Percentiles rank a stretch among this genome's conserved stretches.
These are phyloP conservation scores for Schwanniomyces etchellsii DNA, from an alignment of 1,139 yeast genomes.

Conservation along the genomic window DNA sequence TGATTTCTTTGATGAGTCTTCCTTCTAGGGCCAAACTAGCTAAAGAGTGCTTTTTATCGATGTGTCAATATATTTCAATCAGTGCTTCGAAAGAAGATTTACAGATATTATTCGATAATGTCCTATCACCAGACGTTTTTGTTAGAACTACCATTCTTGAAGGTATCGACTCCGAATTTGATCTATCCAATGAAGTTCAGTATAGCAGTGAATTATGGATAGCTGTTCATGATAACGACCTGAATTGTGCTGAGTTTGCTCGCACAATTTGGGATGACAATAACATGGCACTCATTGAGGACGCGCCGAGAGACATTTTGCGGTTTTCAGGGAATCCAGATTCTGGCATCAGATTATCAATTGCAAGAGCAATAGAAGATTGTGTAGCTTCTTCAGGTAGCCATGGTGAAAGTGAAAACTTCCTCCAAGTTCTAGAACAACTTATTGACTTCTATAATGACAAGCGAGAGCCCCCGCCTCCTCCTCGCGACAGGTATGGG, in stretches of 20 bases:
- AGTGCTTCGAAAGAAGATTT: constrained; percentile 55
- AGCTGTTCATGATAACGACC: constrained; percentile 69
- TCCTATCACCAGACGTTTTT: constrained; percentile 59
- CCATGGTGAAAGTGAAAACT: constrained; percentile 9
- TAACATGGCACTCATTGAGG: constrained; percentile 39
- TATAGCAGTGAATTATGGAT: constrained; percentile 74
- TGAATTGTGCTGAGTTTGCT: constrained; percentile 60
- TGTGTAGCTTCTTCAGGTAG: constrained; percentile 32
- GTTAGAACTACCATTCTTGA: constrained; percentile 79
- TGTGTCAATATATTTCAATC: constrained; percentile 70
- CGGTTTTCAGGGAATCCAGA: constrained; percentile 48
- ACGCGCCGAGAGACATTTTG: constrained; percentile 42
- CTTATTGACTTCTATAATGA: constrained; percentile 52
- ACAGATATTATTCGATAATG: constrained; percentile 48
- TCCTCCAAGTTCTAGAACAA: constrained; percentile 21
- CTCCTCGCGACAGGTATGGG: constrained; percentile 74
- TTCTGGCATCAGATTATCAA: constrained; percentile 61
- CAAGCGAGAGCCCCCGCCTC: constrained; percentile 71
- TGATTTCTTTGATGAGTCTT: constrained; percentile 62
- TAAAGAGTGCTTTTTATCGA: constrained; percentile 72
- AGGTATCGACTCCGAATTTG: constrained; percentile 82
- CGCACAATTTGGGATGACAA: constrained; percentile 83
- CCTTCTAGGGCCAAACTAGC: constrained; percentile 78
- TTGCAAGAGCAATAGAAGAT: constrained; percentile 51
- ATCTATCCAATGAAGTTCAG: constrained; percentile 49